These are phyloP conservation scores for Aegilops tauschii DNA, from an alignment of 176 grass and related monocot genomes.

Conservation along the genomic window DNA sequence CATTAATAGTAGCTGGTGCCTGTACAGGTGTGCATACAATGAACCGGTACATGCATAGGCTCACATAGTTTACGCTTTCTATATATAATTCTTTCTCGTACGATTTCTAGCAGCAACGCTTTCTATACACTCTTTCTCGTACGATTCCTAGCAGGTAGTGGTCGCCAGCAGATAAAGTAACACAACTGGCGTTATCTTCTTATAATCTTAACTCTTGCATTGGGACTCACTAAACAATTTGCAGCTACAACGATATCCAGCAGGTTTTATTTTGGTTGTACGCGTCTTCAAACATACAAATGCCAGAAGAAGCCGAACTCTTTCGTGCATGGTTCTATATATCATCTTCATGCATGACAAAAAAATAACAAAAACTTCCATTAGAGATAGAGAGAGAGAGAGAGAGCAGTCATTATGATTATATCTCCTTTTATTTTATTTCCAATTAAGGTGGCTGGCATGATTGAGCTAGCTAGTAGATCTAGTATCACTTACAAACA, in stretches of 20 bases:
- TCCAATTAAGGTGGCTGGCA: too few relatives aligned
- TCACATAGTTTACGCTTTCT: neutral
- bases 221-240: neutral
- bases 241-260: neutral
- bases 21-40: neutral
- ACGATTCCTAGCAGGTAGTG: neutral
- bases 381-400: too few relatives aligned
- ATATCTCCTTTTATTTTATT: too few relatives aligned
- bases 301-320: neutral
- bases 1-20: neutral
- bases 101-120: neutral
- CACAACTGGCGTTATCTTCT: neutral
- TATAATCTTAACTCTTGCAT: neutral
- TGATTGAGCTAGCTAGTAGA: too few relatives aligned
- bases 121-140: constrained; percentile 4
- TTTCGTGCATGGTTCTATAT: neutral
- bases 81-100: too few relatives aligned
- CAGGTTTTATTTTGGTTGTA: neutral
- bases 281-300: neutral
- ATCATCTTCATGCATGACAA: too few relatives aligned
- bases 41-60: neutral
- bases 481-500: too few relatives aligned
- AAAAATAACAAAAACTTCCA: too few relatives aligned
- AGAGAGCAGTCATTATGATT: too few relatives aligned
- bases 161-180: neutral